phyloP scores from a whole-genome alignment of 345 rosid genomes.

The Pistacia integerrima region DNA sequence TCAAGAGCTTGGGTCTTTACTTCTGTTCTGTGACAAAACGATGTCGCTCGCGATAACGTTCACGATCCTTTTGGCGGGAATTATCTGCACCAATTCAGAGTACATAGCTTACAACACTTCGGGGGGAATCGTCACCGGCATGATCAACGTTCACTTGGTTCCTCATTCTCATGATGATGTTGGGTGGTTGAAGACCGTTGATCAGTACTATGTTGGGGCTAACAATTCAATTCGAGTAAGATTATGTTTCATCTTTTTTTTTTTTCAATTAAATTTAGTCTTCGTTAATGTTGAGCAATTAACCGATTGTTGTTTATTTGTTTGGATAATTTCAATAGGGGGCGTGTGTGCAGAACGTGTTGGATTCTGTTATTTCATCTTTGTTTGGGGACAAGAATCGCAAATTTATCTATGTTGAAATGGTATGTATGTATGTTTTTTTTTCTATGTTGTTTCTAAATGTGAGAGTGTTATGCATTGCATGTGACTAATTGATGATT shows the following conservation, averaged over 20 bases:
- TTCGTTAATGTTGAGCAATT: neutral
- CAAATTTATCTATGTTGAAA: slow-evolving; percentile 89
- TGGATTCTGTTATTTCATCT: slow-evolving; percentile 84
- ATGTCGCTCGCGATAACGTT: slow-evolving; percentile 21
- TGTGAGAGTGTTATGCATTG: neutral
- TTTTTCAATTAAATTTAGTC: neutral
- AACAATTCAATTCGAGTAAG: slow-evolving; percentile 86
- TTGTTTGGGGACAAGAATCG: slow-evolving; percentile 81
- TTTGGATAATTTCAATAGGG: slow-evolving; percentile 45
- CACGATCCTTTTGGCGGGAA: slow-evolving; percentile 22
- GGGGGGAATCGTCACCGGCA: slow-evolving; percentile 56
- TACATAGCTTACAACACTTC: slow-evolving; percentile 75
- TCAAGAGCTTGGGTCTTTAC: neutral
- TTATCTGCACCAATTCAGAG: slow-evolving; percentile 34
- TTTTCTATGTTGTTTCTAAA: neutral
- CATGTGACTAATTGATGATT: neutral
- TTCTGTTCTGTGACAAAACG: neutral
- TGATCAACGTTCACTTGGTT: slow-evolving; percentile 88
- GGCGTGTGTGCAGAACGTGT: slow-evolving; percentile 90
- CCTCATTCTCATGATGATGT: slow-evolving; percentile 98
- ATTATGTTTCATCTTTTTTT: neutral
- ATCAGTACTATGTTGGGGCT: slow-evolving; percentile 88
- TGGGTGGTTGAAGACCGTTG: slow-evolving; percentile 97
- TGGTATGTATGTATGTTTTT: slow-evolving; percentile 38
- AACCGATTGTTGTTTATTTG: slow-evolving; percentile 10